A percentile compares a stretch with the other conserved stretches of the same genome.
These are phyloP conservation scores for Wilhelminamyces savonicus DNA, from an alignment of 805 yeast species.

Conservation along the genomic window DNA sequence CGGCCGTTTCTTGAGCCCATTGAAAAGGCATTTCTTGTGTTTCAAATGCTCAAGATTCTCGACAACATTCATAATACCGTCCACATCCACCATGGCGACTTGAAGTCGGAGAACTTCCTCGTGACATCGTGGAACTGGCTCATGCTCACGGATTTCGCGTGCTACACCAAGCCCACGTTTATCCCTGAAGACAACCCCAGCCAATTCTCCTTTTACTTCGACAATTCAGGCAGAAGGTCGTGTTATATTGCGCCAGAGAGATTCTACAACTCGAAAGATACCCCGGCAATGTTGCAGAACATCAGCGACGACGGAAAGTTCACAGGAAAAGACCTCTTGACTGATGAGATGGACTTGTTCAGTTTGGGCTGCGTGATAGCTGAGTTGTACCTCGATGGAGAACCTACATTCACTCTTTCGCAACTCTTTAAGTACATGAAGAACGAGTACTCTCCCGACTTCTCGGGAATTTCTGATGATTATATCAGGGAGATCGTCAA, in stretches of 20 bases:
- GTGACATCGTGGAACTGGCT: constrained; percentile 90
- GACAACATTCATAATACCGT: constrained; percentile 53
- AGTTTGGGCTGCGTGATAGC: constrained; percentile 85
- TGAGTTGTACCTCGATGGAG: constrained; percentile 81
- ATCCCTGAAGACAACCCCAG: constrained; percentile 93
- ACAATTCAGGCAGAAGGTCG: constrained; percentile 76
- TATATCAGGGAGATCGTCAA: constrained; percentile 48
- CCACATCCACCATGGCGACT: constrained; percentile 77
- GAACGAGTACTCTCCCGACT: constrained; percentile 59
- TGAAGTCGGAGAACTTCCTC: constrained; percentile 83
- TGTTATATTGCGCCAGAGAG: constrained; percentile 96
- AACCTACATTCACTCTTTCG: constrained; percentile 79
- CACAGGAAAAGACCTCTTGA: constrained; percentile 26
- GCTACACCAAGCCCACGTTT: constrained; percentile 67
- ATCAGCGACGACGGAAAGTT: constrained; percentile 17
- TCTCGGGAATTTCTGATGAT: constrained; percentile 47
- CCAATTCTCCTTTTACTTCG: constrained; percentile 86
- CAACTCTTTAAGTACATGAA: constrained; percentile 79
- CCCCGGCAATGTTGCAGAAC: constrained; percentile 10
- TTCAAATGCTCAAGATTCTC: constrained; percentile 66
- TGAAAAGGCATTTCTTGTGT: constrained; percentile 81
- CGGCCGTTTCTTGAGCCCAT: constrained; percentile 79
- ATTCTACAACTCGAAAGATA: constrained; percentile 39
- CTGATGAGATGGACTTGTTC: constrained; percentile 74
- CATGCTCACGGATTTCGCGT: constrained; percentile 74